phyloP scores from a whole-genome alignment of 2,329 filamentous ascomycete genomes.

The Zasmidium angulare region DNA sequence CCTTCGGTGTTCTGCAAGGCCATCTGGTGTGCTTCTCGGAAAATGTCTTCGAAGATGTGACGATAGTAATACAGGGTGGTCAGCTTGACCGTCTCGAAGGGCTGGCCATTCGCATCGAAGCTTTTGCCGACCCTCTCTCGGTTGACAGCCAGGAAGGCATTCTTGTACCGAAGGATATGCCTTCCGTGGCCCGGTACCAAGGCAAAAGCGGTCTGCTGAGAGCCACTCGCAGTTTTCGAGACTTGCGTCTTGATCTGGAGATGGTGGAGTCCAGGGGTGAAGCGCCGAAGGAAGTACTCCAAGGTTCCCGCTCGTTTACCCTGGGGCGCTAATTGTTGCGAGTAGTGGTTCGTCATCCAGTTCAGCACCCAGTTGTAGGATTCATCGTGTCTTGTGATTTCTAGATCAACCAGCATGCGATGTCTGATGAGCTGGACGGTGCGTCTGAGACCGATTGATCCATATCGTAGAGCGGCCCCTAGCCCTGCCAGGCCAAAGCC shows the following conservation, averaged over 20 bases:
- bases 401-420: slow-evolving; percentile 88
- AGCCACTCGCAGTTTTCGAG: slow-evolving; percentile 63
- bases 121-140: slow-evolving; percentile 79
- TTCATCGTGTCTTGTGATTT: slow-evolving; percentile 90
- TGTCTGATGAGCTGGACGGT: slow-evolving; percentile 73
- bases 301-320: slow-evolving; percentile 42
- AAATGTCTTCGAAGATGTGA: slow-evolving; percentile 85
- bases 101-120: slow-evolving; percentile 77
- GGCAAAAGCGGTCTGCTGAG: slow-evolving; percentile 76
- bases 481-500: slow-evolving; percentile 87
- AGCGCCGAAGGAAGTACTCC: slow-evolving; percentile 55
- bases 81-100: slow-evolving; percentile 90
- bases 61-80: slow-evolving; percentile 89
- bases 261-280: slow-evolving; percentile 62
- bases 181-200: slow-evolving; percentile 88
- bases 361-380: slow-evolving; percentile 92
- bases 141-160: slow-evolving; percentile 83
- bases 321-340: slow-evolving; percentile 41
- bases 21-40: slow-evolving; percentile 79
- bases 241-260: slow-evolving; percentile 65
- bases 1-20: slow-evolving; percentile 80
- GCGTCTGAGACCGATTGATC: slow-evolving; percentile 72
- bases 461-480: slow-evolving; percentile 77
- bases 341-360: slow-evolving; percentile 73
- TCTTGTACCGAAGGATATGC: slow-evolving; percentile 82